phyloP scores from a whole-genome alignment of 1,139 yeast genomes.

The Hemisphaericaspora xylanilytica region DNA sequence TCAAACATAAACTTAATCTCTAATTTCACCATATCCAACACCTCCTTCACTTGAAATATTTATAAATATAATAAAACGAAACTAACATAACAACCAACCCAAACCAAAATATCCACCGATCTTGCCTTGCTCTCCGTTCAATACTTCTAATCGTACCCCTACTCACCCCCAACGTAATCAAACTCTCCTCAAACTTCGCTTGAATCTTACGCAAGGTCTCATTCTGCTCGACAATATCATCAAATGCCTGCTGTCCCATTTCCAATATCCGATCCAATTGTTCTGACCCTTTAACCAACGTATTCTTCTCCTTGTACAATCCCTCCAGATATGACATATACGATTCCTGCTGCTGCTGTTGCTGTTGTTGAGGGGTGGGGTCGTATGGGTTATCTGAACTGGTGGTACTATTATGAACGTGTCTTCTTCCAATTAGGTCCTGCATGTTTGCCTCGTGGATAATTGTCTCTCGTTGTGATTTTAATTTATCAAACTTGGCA shows the following conservation, averaged over 20 bases:
- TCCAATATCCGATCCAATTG: conserved; percentile 88
- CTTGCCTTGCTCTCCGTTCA: conserved; percentile 84
- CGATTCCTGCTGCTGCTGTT: conserved; percentile 27
- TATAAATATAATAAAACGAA: conserved; percentile 67
- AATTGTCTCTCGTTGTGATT: conserved; percentile 60
- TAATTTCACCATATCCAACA: too few relatives aligned
- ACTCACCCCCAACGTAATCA: conserved; percentile 83
- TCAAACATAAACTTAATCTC: background rate
- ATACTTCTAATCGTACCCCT: conserved; percentile 79
- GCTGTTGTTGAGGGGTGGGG: conserved; percentile 24
- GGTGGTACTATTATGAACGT: conserved; percentile 15
- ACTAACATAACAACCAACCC: conserved; percentile 64
- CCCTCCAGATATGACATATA: conserved; percentile 59
- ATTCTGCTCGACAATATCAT: conserved; percentile 83
- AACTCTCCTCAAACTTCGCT: conserved; percentile 61
- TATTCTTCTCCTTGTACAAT: conserved; percentile 61
- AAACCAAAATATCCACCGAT: conserved; percentile 83
- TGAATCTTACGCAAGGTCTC: conserved; percentile 66
- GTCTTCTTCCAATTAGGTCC: conserved; percentile 61
- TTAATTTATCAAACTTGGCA: conserved; percentile 59
- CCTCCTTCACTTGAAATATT: conserved; percentile 62
- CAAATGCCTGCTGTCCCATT: conserved; percentile 83
- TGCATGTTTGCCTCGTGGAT: conserved; percentile 53
- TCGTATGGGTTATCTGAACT: conserved; percentile 64
- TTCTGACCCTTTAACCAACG: conserved; percentile 68